Evolutionary conservation across 768 basidiomycete genomes (phyloP), one percentile per base, ranked within the genome.

Genomic region (Mycena rosella): DNA sequence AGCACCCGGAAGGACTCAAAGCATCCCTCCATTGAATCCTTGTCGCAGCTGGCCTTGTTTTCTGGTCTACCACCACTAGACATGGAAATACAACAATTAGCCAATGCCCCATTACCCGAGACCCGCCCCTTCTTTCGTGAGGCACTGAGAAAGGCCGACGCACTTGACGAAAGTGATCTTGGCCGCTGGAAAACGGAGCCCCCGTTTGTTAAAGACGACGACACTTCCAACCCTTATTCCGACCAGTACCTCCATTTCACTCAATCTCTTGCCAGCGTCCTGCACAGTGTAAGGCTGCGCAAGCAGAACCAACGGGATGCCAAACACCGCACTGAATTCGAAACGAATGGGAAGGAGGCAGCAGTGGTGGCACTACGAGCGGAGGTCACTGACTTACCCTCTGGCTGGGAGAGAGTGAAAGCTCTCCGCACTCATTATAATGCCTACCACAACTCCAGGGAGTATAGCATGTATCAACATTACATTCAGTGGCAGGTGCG

Each of bases 121-220:
- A n/a, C 15, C 24, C 32, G 26, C 13, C 22, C 24, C 1, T 44
- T 47, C 9, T 64, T 36, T 27, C 24, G 10, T n/a, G 32, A 55
- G 9, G 63, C 63, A 1, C 36, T 48, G 1, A 10, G 10, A 1
- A 30, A 24, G 0, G 29, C 62, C 9, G 9, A 4, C 9, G 24
- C 22, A 10, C 44, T 64, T 18, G 63, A 56, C n/a, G 34, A 57
- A 45, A 55, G 54, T 24, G 34, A 38, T 17, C 26, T 64, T 8
- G 0, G 1, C 0, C 26, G 42, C 2, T 64, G 63, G 63, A 64
- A 49, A 36, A 9, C 14, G 22, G 32, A 27, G 22, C 54, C 63
- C 1, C 63, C 63, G 1, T 64, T 64, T 26, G 45, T 2, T 0
- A 20, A 38, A 6, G 54, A 64, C 44, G 34, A 48, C 1, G 63